These are phyloP conservation scores for Rostrohypoxylon terebratum DNA, from an alignment of 495 filamentous ascomycete genomes.

Conservation along the genomic window DNA sequence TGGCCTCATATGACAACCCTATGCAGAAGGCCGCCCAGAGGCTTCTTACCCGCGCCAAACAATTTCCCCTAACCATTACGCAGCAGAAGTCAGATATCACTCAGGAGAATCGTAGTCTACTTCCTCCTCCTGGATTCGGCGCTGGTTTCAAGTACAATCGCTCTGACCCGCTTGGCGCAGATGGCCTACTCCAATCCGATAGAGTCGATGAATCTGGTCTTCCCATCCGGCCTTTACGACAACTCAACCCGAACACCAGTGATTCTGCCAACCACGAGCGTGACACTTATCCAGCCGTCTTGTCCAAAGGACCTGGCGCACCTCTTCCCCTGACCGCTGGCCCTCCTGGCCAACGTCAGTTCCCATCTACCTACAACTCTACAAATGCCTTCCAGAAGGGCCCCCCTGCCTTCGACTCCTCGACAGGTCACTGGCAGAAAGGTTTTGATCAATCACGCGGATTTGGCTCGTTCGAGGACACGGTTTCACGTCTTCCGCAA, in stretches of 20 bases:
- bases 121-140: neutral
- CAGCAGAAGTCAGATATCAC: conserved; percentile 19
- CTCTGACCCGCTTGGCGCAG: conserved; percentile 4
- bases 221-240: conserved; percentile 2
- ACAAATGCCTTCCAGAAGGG: conserved; percentile 26
- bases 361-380: conserved; percentile 47
- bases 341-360: conserved; percentile 60
- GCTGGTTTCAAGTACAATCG: neutral
- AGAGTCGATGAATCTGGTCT: conserved; percentile 14
- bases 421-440: conserved; percentile 20
- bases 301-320: conserved; percentile 50
- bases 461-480: conserved; percentile 38
- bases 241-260: conserved; percentile 14
- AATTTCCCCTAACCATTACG: conserved; percentile 1
- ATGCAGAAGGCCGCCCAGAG: conserved; percentile 59
- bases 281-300: conserved; percentile 42
- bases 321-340: conserved; percentile 61
- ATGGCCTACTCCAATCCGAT: conserved; percentile 24
- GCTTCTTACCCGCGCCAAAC: conserved; percentile 52
- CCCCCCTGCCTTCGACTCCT: conserved; percentile 45
- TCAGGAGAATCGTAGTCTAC: conserved; percentile 13
- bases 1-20: conserved; percentile 62
- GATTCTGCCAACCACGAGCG: conserved; percentile 6
- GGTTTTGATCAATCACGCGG: conserved; percentile 38
- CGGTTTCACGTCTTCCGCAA: conserved; percentile 17